Percentiles rank a stretch among this genome's conserved stretches.
Conservation (phyloP, 345 rosid genomes). For the Bretschneidera sinensis region DNA sequence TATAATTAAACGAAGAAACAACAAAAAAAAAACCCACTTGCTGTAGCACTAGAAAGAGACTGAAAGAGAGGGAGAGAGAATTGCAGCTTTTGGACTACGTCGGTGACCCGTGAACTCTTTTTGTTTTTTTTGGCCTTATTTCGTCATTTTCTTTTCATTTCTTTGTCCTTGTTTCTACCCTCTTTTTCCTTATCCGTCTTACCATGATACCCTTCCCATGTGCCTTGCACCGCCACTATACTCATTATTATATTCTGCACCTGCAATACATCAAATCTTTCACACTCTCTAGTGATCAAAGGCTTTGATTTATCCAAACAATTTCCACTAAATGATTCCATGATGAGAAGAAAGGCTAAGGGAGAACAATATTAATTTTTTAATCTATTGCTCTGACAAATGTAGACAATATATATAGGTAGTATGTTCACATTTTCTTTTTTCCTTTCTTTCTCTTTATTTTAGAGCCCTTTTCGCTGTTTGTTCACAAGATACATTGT, state of each 20-base stretch:
- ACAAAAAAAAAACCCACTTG: constrained; percentile 13
- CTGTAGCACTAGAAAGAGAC: not conserved
- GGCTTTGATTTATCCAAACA: not conserved
- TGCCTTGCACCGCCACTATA: constrained; percentile 3
- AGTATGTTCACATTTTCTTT: too few species aligned
- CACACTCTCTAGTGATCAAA: not conserved
- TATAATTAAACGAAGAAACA: not conserved
- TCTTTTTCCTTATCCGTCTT: not conserved
- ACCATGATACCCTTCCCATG: not conserved
- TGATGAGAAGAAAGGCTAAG: too few species aligned
- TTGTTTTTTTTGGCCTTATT: constrained; percentile 2
- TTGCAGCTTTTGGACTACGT: constrained; percentile 5
- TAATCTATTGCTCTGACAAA: too few species aligned
- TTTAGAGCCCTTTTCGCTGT: too few species aligned
- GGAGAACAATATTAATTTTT: too few species aligned
- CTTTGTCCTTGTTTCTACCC: constrained; percentile 7
- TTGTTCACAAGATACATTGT: too few species aligned
- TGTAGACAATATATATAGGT: too few species aligned
- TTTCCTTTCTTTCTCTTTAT: too few species aligned
- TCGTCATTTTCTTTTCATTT: constrained; percentile 23
- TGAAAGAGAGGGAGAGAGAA: not conserved
- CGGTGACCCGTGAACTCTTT: constrained; percentile 35
- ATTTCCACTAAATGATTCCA: not conserved
- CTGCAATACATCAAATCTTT: not conserved
- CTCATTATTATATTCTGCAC: not conserved